A percentile compares a stretch with the other conserved stretches of the same genome.
Evolutionary conservation across 2,329 filamentous ascomycete species (phyloP).

Genomic region (Colletotrichum tamarilloi): DNA sequence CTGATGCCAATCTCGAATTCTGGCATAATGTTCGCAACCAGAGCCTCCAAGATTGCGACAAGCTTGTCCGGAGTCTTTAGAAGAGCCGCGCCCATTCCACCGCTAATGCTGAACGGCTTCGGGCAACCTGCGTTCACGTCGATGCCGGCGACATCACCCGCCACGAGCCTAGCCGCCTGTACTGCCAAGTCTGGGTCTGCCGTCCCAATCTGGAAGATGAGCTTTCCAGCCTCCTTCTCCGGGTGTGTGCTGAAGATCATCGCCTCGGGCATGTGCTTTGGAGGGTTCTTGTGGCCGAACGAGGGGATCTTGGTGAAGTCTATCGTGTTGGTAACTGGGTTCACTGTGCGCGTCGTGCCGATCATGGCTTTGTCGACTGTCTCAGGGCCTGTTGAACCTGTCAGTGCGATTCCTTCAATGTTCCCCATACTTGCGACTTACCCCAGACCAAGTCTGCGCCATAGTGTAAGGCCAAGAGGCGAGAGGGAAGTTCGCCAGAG

Average conservation of each 20-base stretch:
- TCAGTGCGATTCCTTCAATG: slow-evolving; percentile 4
- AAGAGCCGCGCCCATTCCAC: slow-evolving; percentile 95
- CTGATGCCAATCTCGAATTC: slow-evolving; percentile 91
- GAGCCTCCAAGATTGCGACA: slow-evolving; percentile 81
- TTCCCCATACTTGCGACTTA: slow-evolving; percentile 50
- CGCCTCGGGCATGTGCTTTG: slow-evolving; percentile 67
- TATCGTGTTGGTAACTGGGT: slow-evolving; percentile 80
- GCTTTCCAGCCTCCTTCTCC: slow-evolving; percentile 75
- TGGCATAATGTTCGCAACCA: slow-evolving; percentile 82
- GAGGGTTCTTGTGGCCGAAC: slow-evolving; percentile 70
- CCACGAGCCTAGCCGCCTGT: slow-evolving; percentile 84
- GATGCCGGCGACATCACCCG: slow-evolving; percentile 89
- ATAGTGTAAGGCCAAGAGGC: slow-evolving; percentile 90
- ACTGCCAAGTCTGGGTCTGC: slow-evolving; percentile 86
- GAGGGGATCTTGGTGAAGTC: slow-evolving; percentile 86
- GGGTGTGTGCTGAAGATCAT: slow-evolving; percentile 89
- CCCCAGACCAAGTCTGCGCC: slow-evolving; percentile 98
- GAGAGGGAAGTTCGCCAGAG: slow-evolving; percentile 93
- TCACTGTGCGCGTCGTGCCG: slow-evolving; percentile 82
- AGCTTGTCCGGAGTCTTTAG: slow-evolving; percentile 87
- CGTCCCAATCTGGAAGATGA: slow-evolving; percentile 95
- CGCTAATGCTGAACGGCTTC: slow-evolving; percentile 92
- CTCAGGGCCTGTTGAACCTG: slow-evolving; percentile 75
- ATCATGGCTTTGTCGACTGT: slow-evolving; percentile 94
- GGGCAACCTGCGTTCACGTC: slow-evolving; percentile 99